A percentile compares a stretch with the other conserved stretches of the same genome.
Conservation (phyloP, 2,329 filamentous ascomycete species). For the Penicillium sp. region DNA sequence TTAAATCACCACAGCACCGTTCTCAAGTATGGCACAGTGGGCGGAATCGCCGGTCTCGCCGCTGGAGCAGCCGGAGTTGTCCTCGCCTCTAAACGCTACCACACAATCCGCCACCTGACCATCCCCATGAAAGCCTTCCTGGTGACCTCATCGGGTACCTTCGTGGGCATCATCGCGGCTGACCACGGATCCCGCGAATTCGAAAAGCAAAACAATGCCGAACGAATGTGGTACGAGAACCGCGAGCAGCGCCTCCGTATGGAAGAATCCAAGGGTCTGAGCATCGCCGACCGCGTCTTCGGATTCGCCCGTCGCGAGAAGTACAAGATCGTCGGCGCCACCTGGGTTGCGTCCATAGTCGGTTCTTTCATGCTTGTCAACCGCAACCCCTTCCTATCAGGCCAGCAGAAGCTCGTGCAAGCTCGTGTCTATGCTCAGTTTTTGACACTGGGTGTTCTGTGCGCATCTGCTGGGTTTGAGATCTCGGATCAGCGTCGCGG, state of each 20-base stretch:
- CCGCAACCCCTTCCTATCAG: constrained; percentile 71
- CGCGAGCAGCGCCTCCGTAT: constrained; percentile 57
- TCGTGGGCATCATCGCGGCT: constrained; percentile 82
- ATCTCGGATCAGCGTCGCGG: constrained; percentile 74
- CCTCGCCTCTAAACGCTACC: constrained; percentile 69
- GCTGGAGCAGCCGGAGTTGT: constrained; percentile 68
- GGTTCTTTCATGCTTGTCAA: constrained; percentile 73
- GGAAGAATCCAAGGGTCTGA: constrained; percentile 57
- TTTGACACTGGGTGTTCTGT: constrained; percentile 78
- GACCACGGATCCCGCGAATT: constrained; percentile 71
- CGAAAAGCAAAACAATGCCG: constrained; percentile 69
- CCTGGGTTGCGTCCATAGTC: constrained; percentile 80
- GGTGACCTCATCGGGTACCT: constrained; percentile 77
- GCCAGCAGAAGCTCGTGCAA: constrained; percentile 86
- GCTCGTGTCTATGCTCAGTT: constrained; percentile 93
- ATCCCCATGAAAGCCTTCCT: constrained; percentile 90
- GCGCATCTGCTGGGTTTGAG: constrained; percentile 82
- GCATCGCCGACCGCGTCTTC: constrained; percentile 60
- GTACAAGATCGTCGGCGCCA: constrained; percentile 79
- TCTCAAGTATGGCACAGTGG: constrained; percentile 74
- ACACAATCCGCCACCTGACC: constrained; percentile 77
- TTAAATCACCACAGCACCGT: constrained; percentile 55
- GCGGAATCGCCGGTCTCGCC: constrained; percentile 67
- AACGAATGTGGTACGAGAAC: constrained; percentile 65
- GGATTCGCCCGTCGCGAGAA: constrained; percentile 77